Base-by-base conservation (phyloP, 83 land plant genomes). In the Picea abies region DNA sequence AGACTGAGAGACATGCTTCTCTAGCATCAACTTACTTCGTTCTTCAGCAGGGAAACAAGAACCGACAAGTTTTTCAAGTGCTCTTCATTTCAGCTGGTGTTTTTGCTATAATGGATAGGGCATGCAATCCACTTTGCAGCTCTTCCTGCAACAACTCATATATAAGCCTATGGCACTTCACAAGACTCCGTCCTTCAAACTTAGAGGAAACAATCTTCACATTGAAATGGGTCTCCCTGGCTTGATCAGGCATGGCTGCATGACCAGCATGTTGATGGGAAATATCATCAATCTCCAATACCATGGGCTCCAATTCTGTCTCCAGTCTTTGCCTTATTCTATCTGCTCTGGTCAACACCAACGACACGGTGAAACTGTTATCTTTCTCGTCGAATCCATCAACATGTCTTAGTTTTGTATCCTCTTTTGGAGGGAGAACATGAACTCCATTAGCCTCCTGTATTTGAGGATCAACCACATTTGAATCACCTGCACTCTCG, bases 251-350 rank as follows among this genome's bases (percentile, higher is more conserved):
- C 1, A 94, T 90, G 26, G 87, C 95, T 32, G 93, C 92, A 84
- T 96, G 98, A 17, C 98, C 98, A 5, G 95, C 97, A 71, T 96
- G 98, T 86, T 96, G 92, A 82, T 91, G 82, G 0, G 98, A 96
- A 32, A 94, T 93, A 78, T 96, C 97, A 71, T 96, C 92, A 11
- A 96, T 78, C 80, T 92, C 97, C 73, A 96, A 60, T 0, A 85
- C 69, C 29, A 83, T 85, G 4, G 98, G 93, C 63, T 83, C 87
- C 72, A 96, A 82, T 7, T 85, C 80, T 12, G 92, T 79, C 67
- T 87, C 88, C 60, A 94, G 84, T 76, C 84, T 92, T 61, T 88
- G 85, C 82, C 76, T 88, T 60, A 92, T 91, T 63, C 89, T 89
- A 84, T 82, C 85, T 68, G 87, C 89, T 68, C 93, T 91, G 16